phyloP scores from a whole-genome alignment of 805 yeast species.

The Yamadazyma sp. region DNA sequence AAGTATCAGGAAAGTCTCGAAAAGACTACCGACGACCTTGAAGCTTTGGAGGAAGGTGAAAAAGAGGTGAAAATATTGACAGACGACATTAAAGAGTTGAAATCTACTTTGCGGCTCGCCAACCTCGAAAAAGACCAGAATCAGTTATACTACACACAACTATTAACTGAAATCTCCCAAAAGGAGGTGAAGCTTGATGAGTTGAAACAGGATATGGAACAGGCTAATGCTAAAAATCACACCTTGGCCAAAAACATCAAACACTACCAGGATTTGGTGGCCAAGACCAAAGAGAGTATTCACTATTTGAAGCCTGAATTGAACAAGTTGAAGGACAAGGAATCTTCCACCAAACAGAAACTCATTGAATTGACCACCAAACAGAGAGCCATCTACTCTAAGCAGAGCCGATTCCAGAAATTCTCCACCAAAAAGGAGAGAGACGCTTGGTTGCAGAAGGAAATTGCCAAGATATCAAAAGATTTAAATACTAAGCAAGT shows the following conservation, averaged over 20 bases:
- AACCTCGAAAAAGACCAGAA: conserved; percentile 58
- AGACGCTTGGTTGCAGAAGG: conserved; percentile 61
- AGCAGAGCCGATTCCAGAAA: conserved; percentile 66
- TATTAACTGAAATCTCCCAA: conserved; percentile 49
- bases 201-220: conserved; percentile 33
- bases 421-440: conserved; percentile 59
- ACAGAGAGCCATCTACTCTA: conserved; percentile 63
- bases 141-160: conserved; percentile 48
- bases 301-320: conserved; percentile 41
- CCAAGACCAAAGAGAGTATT: conserved; percentile 38
- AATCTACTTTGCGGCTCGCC: conserved; percentile 50
- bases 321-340: conserved; percentile 37
- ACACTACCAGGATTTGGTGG: conserved; percentile 28
- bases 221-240: conserved; percentile 30
- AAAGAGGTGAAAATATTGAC: conserved; percentile 44
- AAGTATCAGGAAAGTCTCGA: conserved; percentile 52
- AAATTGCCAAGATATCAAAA: conserved; percentile 41
- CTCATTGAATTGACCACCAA: conserved; percentile 45
- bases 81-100: conserved; percentile 45
- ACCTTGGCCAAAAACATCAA: conserved; percentile 20
- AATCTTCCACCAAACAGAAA: conserved; percentile 37
- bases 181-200: conserved; percentile 48
- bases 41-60: conserved; percentile 64
- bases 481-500: conserved; percentile 28
- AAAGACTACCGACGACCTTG: conserved; percentile 53